Evolutionary conservation across 371 early-diverging fungal species (phyloP), one percentile per base, ranked within the genome.

Genomic region (Lichtheimia ornata): DNA sequence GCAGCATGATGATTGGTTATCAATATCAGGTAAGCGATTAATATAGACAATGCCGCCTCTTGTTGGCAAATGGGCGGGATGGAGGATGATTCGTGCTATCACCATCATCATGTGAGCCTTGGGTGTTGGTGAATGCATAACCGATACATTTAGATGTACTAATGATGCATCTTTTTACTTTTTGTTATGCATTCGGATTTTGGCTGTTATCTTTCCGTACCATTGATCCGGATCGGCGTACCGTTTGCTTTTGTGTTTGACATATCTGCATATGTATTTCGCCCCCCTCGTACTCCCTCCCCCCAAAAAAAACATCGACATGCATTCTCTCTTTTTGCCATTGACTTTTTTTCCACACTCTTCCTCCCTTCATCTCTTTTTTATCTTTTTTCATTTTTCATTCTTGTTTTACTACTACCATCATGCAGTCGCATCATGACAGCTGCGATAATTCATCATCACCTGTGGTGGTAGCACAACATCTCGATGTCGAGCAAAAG

Each of bases 401-500:
- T 5, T 22, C 6, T 47, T 47, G 18, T 47, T 47, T 47, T 22
- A n/a, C n/a, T n/a, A 47, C 2, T 22, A n/a, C n/a, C 9, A 47
- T 1, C 47, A 47, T 47, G 47, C 47, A 47, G 47, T 18, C 47
- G 47, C 47, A 47, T 47, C 22, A 17, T 47, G 47, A 17, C 47
- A 47, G 47, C 17, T 47, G 47, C 45, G 18, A 18, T 45, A 45
- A 18, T n/a, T 18, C 47, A 22, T 18, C 47, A 47, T 22, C 47
- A 47, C 22, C 47, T 7, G 35, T 74, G 30, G 66, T 66, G 44
- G 61, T 78, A 20, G 63, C 74, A 53, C 78, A 77, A 53, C 54
- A 70, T 17, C 67, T 77, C 18, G 74, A 70, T 27, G 71, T 74
- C 41, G 78, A 77, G 61, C 68, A 71, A 56, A 70, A 69, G 45